Evolutionary conservation across 768 basidiomycete species (phyloP).

Genomic region (Podaxis mareebaensis): DNA sequence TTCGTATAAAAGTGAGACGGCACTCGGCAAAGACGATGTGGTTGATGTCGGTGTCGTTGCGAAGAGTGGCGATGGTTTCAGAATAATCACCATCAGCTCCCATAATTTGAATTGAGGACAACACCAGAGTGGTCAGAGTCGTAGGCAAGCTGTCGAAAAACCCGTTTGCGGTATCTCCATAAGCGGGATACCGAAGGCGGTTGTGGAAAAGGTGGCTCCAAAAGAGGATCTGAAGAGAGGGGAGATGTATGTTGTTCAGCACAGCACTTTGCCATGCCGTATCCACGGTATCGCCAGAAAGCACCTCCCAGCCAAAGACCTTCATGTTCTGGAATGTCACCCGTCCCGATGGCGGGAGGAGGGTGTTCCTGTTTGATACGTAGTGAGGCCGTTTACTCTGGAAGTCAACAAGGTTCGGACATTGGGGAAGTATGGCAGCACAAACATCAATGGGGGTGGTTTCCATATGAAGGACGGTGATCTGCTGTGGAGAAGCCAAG

Average conservation of each 20-base stretch:
- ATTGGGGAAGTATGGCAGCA: background rate
- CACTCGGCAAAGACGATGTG: background rate
- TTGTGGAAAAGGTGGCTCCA: background rate
- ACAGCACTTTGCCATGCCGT: background rate
- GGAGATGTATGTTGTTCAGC: background rate
- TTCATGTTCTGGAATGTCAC: background rate
- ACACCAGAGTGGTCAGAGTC: background rate
- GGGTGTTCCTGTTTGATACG: background rate
- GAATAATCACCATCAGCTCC: background rate
- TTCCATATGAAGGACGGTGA: background rate
- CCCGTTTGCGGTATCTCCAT: background rate
- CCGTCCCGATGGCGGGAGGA: slow-evolving; percentile 17
- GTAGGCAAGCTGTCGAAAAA: background rate
- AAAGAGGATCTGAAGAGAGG: background rate
- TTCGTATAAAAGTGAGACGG: background rate
- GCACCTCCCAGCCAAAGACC: background rate
- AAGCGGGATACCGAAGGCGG: background rate
- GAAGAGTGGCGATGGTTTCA: background rate
- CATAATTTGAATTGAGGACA: background rate
- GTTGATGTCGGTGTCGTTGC: background rate
- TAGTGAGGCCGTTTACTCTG: background rate
- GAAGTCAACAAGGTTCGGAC: background rate
- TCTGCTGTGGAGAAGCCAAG: background rate
- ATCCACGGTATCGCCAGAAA: background rate
- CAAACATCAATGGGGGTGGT: background rate